Base-by-base conservation (phyloP, 495 filamentous ascomycete species). In the Poronia punctata region DNA sequence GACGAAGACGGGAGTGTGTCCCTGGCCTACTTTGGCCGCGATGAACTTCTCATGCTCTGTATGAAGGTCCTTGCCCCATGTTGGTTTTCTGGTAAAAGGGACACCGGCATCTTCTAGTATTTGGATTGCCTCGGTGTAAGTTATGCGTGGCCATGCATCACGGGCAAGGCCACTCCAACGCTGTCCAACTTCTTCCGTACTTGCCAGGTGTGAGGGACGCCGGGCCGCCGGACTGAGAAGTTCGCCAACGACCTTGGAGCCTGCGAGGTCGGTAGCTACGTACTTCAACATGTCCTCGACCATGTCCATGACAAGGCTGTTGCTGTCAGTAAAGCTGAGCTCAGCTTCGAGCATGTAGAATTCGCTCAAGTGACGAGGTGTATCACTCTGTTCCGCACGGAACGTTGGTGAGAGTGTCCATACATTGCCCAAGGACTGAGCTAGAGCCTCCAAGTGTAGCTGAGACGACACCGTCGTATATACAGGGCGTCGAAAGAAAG, bases 331-430 rank as follows among this genome's bases (percentile, higher is more conserved):
- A 58, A 94, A 95, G 57, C 75, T 80, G 37, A 84, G 64, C 61
- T 98, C 92, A 6, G 80, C 88, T 63, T 98, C 92, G 2, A 98
- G 76, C 92, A 98, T 98, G 64, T 96, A 97, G 60, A 98, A 98
- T 53, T 98, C 92, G 66, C 86, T 94, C 32, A 97, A 68, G 64
- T 98, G 92, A 24, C 93, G 83, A 11, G 88, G 76, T 5, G 92
- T 97, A 61, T 96, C 88, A 58, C 88, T 95, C 63, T 78, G 85
- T 58, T 98, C 92, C 3, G 92, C 93, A 29, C 92, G 80, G 55
- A 98, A 98, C 2, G 87, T 88, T 11, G 92, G 92, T 7, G 88
- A 88, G 14, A 98, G 61, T 3, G 93, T 83, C 92, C 92, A 98
- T 12, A 96, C 93, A 53, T 83, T 86, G 19, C 84, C 83, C 29